Conservation (phyloP, 139 green algal genomes). For the Mesostigma viride region DNA sequence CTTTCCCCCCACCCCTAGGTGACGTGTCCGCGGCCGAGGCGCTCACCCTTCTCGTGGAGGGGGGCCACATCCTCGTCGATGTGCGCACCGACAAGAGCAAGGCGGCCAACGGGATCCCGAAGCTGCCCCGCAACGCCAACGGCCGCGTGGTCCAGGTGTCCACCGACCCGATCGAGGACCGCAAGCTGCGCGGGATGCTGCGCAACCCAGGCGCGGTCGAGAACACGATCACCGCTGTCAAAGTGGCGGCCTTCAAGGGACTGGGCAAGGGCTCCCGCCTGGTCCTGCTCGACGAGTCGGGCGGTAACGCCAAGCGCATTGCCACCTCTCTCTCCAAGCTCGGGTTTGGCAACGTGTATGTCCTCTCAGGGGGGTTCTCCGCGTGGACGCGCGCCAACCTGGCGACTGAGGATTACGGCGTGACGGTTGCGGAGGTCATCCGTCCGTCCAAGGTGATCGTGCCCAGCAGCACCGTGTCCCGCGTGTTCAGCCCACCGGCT, state of each 20-base stretch:
- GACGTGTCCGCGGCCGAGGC: conserved; percentile 16
- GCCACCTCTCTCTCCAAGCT: conserved; percentile 10
- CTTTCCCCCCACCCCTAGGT: no score
- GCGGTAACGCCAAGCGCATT: conserved; percentile 10
- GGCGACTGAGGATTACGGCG: conserved; percentile 10
- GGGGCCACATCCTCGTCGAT: conserved; percentile 23
- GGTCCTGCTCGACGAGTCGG: conserved; percentile 22
- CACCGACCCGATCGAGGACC: background rate
- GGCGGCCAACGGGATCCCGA: conserved; percentile 8
- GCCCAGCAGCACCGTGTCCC: no score
- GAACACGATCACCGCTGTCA: conserved; percentile 22
- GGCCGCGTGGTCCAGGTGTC: conserved; percentile 16
- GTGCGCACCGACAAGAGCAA: conserved; percentile 17
- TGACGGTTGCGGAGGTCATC: background rate
- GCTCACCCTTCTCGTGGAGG: conserved; percentile 13
- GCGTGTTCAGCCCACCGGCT: no score
- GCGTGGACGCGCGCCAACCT: conserved; percentile 26
- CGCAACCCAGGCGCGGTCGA: conserved; percentile 21
- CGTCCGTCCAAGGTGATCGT: no score
- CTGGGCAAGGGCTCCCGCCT: conserved; percentile 20
- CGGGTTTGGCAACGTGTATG: conserved; percentile 18
- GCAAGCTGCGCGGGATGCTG: conserved; percentile 22
- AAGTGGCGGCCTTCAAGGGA: conserved; percentile 21
- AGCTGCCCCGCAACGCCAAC: conserved; percentile 20
- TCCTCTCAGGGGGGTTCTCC: conserved; percentile 14